Percentiles rank a stretch among this genome's conserved stretches.
Conservation (phyloP, 140 eudicot genomes). For the Cichorium intybus region DNA sequence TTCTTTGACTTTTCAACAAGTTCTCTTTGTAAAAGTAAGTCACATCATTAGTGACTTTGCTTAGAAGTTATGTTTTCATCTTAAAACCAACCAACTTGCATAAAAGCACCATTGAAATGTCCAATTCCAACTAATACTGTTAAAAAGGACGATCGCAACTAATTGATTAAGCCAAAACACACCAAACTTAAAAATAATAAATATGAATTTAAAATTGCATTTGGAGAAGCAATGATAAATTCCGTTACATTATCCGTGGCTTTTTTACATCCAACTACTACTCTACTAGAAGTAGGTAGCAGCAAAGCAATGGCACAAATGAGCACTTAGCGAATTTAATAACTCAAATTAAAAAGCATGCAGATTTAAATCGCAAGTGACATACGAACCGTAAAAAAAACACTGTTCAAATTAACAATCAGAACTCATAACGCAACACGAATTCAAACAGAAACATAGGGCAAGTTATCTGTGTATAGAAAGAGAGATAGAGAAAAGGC, state of each 20-base stretch:
- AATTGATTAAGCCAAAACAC: slow-evolving; percentile 5
- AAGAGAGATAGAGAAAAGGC: slow-evolving; percentile 1
- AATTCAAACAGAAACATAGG: slow-evolving; percentile 11
- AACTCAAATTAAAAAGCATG: slow-evolving; percentile 25
- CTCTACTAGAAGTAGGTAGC: neutral
- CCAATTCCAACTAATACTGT: slow-evolving; percentile 1
- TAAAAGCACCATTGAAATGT: neutral
- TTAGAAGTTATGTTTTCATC: slow-evolving; percentile 8
- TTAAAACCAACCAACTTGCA: slow-evolving; percentile 5
- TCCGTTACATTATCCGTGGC: neutral
- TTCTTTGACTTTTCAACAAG: neutral
- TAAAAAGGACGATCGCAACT: neutral
- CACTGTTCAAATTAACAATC: slow-evolving; percentile 11
- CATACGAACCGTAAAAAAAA: slow-evolving; percentile 14
- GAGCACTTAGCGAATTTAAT: neutral
- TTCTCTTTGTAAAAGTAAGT: slow-evolving; percentile 1
- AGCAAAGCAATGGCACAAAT: neutral
- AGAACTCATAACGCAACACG: neutral
- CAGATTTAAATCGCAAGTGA: slow-evolving; percentile 25
- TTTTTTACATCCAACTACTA: neutral
- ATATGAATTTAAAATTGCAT: slow-evolving; percentile 1
- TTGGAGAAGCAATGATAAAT: neutral
- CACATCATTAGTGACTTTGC: slow-evolving; percentile 1
- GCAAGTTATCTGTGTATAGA: slow-evolving; percentile 1
- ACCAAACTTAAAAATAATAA: neutral